Conservation (phyloP, 1,284 basidiomycete genomes). For the Malassezia japonica region DNA sequence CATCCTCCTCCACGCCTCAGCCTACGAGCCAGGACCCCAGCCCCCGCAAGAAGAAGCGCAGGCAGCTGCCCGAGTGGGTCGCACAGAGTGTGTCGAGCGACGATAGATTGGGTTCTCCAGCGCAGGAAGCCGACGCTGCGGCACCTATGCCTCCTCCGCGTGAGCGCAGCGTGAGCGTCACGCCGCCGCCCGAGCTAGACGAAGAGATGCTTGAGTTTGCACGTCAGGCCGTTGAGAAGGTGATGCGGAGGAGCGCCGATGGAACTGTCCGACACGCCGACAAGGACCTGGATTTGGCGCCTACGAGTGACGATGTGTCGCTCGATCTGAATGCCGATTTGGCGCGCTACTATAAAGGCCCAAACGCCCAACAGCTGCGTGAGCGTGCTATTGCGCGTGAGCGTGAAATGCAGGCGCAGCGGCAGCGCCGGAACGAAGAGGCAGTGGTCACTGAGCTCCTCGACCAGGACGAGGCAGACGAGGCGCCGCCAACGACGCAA, state of each 20-base stretch:
- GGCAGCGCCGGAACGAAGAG: slow-evolving; percentile 15
- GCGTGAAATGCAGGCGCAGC: slow-evolving; percentile 11
- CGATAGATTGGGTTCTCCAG: background rate
- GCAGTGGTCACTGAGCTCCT: background rate
- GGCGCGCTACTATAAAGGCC: slow-evolving; percentile 24
- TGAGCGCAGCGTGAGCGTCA: slow-evolving; percentile 9
- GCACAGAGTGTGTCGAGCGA: background rate
- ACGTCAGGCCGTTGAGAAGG: slow-evolving; percentile 18
- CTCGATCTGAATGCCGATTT: slow-evolving; percentile 31
- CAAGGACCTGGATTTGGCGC: slow-evolving; percentile 1
- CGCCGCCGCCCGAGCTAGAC: slow-evolving; percentile 18
- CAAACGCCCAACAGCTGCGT: slow-evolving; percentile 24
- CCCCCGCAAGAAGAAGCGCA: background rate
- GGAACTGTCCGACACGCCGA: too few species aligned
- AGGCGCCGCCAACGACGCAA: background rate
- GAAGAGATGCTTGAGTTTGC: slow-evolving; percentile 19
- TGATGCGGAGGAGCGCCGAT: slow-evolving; percentile 17
- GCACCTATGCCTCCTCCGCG: background rate
- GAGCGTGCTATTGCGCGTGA: slow-evolving; percentile 24
- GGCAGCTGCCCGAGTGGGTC: background rate
- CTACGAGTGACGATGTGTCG: background rate
- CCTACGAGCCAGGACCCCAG: background rate
- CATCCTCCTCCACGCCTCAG: background rate
- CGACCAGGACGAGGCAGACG: slow-evolving; percentile 1
- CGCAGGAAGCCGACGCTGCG: background rate